Base-by-base conservation (phyloP, 2,329 filamentous ascomycete species). In the Neospermospora avenae region DNA sequence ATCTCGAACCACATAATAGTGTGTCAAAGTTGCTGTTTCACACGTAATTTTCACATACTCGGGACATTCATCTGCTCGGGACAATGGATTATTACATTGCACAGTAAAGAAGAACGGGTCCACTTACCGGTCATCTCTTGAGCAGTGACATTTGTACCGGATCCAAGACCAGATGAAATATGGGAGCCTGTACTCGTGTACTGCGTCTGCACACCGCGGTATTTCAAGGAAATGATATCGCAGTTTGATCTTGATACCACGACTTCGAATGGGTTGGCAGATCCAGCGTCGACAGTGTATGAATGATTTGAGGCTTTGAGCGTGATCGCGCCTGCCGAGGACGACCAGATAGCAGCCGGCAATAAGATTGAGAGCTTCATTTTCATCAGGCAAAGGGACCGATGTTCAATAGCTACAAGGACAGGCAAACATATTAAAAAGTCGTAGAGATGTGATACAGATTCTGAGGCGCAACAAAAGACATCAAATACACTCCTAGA, bases 181-280 rank as follows among this genome's bases (percentile, higher is more conserved):
- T 86, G 84, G n/a, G 80, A 81, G 24, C 77, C 77, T 48, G 77
- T 77, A 49, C 72, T 71, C 6, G 73, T 63, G 65, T 83, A 82
- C 71, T 88, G 85, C 7, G 85, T 77, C 69, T 88, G 82, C 45
- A 78, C 77, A 61, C 82, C 81, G 24, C 81, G 80, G 69, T 80
- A 87, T 57, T 80, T 78, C 70, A 88, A 82, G 0, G 84, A 87
- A 14, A 79, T 86, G 70, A 88, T 84, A 65, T 87, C 85, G 65
- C 85, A 87, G 69, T 75, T 86, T 16, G 75, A 76, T 49, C 78
- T 75, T 64, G 74, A 79, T 53, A 85, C 77, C 3, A 78, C 78
- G 64, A 84, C 80, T 39, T 79, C 71, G 55, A 85, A 73, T 3
- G 80, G 59, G 63, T 83, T 81, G 34, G 74, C 59, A 11, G 77